Conservation (phyloP, 139 green algal species). For the Tetraselmis chui region DNA sequence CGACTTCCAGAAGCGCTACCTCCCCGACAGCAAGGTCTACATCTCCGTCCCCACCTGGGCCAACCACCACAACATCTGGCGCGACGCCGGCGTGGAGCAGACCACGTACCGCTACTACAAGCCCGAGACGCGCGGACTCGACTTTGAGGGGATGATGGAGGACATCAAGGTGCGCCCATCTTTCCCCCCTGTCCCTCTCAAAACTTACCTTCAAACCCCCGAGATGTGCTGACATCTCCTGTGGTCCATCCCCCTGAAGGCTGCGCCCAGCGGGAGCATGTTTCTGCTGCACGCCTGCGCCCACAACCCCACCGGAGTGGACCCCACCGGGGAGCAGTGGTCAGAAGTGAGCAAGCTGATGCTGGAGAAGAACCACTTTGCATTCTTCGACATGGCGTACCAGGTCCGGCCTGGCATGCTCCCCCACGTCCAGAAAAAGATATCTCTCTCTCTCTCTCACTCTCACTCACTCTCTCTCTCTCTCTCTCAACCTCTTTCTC, state of each 20-base stretch:
- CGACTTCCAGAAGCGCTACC: conserved; percentile 68
- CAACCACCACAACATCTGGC: conserved; percentile 81
- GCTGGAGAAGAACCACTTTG: conserved; percentile 62
- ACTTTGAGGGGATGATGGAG: conserved; percentile 75
- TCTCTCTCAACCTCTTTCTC: too few species aligned
- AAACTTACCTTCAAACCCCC: too few species aligned
- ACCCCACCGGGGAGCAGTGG: conserved; percentile 85
- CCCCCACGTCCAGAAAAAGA: too few species aligned
- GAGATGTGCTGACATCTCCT: too few species aligned
- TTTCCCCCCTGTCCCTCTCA: too few species aligned
- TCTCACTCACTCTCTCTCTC: too few species aligned
- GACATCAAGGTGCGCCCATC: conserved; percentile 49
- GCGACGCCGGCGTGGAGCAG: conserved; percentile 37
- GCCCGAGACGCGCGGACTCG: conserved; percentile 69
- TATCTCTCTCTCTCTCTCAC: too few species aligned
- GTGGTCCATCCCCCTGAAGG: too few species aligned
- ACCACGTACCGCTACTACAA: conserved; percentile 76
- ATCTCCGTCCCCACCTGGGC: conserved; percentile 61
- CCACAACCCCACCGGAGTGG: conserved; percentile 90
- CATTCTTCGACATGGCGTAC: conserved; percentile 92
- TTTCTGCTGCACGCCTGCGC: conserved; percentile 87
- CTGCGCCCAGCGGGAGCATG: conserved; percentile 55
- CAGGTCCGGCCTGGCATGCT: conserved; percentile 60
- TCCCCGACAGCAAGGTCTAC: conserved; percentile 30
- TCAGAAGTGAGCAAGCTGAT: conserved; percentile 53